Evolutionary conservation across 2,329 filamentous ascomycete species (phyloP).

Genomic region (Teratosphaeria gauchensis): DNA sequence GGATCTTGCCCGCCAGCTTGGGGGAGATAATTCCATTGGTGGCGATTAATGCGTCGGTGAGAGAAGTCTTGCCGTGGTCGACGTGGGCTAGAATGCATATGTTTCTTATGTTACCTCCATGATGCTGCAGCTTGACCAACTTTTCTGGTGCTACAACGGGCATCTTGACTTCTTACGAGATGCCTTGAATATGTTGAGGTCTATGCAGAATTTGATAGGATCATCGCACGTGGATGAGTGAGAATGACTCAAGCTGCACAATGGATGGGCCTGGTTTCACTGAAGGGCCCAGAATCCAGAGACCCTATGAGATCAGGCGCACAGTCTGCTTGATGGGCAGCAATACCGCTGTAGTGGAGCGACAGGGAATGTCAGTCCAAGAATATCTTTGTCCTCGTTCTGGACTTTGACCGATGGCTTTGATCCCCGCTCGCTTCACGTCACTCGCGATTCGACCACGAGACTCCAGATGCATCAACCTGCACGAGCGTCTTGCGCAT

Average conservation of each 20-base stretch:
- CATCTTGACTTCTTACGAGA: conserved; percentile 47
- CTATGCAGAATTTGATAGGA: neutral
- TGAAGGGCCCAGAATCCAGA: neutral
- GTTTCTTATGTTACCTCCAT: conserved; percentile 85
- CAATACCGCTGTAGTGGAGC: neutral
- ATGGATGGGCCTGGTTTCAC: neutral
- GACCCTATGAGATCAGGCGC: too few species aligned
- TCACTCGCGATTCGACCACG: neutral
- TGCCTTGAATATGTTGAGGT: neutral
- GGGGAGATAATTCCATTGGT: conserved; percentile 99
- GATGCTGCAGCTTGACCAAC: conserved; percentile 79
- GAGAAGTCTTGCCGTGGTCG: conserved; percentile 97
- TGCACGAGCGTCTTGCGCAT: neutral
- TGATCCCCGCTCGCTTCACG: neutral
- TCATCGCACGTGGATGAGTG: neutral
- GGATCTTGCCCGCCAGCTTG: conserved; percentile 93
- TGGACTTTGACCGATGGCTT: neutral
- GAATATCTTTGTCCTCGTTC: neutral
- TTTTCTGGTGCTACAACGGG: conserved; percentile 85
- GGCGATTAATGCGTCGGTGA: conserved; percentile 90
- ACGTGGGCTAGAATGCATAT: conserved; percentile 95
- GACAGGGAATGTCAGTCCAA: neutral
- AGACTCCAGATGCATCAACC: neutral
- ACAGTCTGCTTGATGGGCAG: too few species aligned
- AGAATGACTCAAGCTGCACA: neutral